These are phyloP conservation scores for Panicum miliaceum DNA, from an alignment of 176 grass and related monocot species.

Conservation along the genomic window DNA sequence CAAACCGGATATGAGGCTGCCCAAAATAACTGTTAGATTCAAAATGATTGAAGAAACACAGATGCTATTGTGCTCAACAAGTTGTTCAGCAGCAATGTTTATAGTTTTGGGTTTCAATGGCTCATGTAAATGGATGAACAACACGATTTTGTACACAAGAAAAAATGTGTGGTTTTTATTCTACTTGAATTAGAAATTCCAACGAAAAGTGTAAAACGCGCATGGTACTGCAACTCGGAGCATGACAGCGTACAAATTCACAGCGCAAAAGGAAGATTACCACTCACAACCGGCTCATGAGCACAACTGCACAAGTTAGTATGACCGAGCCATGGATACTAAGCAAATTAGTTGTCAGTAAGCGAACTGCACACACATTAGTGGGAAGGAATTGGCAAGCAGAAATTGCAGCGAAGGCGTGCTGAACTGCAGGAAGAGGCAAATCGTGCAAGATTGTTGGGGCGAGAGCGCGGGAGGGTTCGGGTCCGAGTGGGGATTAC, in stretches of 20 bases:
- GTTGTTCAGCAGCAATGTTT: not conserved
- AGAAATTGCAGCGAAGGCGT: not conserved
- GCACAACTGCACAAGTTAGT: not conserved
- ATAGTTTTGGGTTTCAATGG: not conserved
- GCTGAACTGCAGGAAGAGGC: not conserved
- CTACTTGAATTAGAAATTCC: not conserved
- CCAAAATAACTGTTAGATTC: not conserved
- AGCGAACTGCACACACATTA: not conserved
- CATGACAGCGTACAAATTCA: not conserved
- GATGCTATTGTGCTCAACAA: not conserved
- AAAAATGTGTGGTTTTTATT: not conserved
- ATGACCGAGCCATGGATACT: not conserved
- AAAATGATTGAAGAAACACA: not conserved
- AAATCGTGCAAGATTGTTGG: not conserved
- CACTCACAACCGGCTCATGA: not conserved
- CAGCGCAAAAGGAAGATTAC: not conserved
- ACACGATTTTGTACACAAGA: not conserved
- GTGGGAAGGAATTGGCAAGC: not conserved
- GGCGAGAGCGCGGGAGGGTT: not conserved
- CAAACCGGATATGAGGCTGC: slow-evolving; percentile 61
- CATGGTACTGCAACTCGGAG: not conserved
- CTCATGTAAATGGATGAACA: not conserved
- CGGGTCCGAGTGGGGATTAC: not conserved
- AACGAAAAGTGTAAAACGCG: not conserved
- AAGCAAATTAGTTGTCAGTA: not conserved